Base-by-base conservation (phyloP, 1,284 basidiomycete species). In the Grifola frondosa region DNA sequence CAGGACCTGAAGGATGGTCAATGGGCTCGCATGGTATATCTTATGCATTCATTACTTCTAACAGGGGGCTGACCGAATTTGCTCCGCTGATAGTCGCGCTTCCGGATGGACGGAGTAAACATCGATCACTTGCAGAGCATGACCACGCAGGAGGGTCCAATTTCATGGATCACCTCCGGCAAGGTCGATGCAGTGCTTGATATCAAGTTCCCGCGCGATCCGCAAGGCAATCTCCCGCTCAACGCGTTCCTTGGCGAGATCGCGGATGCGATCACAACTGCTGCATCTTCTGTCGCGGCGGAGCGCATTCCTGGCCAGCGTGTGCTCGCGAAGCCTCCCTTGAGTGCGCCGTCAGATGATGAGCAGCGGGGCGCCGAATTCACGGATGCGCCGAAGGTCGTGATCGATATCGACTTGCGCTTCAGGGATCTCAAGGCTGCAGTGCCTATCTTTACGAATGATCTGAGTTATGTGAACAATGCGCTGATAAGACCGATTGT, bases 401-500 rank as follows among this genome's bases (percentile, higher is more conserved):
- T 97, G 6, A 84, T 99, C 46, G 96, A 98, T 62, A 89, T 99
- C 54, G 97, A 99, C 67, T 64, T 99, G 54, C 74, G 97, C 42
- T 97, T 99, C 68, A 80, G 95, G 41, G 97, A 99, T 67, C 67
- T 99, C 64, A 98, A 98, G 67, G 96, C 96, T 23, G 90, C 85
- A 10, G 92, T 99, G 13, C 97, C 96, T 2, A 77, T 95, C 31
- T 97, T 93, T 67, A 85, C 90, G 22, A 77, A 74, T 33, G 89
- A 95, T 56, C 63, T 99, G 44, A 92, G 89, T 41, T 92, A 97
- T 61, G 87, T 89, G 49, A 96, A 96, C 59, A 92, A 88, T 60
- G 97, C 96, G n/a, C 73, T 99, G 23, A 89, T 97, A 30, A 71
- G 97, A 46, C 96, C 97, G 4, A 98, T 99, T 51, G 97, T 99